These are phyloP conservation scores for Candida insectalens DNA, from an alignment of 805 yeast species.

Conservation along the genomic window DNA sequence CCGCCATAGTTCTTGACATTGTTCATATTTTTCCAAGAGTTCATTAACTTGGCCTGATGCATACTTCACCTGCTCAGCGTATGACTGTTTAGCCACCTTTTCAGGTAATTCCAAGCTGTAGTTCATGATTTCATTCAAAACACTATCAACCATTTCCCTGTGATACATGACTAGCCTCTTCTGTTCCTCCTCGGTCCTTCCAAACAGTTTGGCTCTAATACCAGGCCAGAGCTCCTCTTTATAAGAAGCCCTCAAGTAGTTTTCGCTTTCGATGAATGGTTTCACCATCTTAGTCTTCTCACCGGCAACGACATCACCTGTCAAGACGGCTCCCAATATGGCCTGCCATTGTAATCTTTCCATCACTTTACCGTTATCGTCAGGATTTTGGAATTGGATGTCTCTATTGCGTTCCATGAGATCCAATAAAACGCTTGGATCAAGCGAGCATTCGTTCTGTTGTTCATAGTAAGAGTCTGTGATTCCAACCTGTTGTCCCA, in stretches of 20 bases:
- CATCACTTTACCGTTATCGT: constrained; percentile 28
- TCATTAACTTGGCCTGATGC: constrained; percentile 44
- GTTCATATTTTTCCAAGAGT: constrained; percentile 51
- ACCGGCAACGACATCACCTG: constrained; percentile 88
- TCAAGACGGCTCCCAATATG: constrained; percentile 80
- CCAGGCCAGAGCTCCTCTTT: constrained; percentile 83
- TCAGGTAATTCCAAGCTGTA: constrained; percentile 46
- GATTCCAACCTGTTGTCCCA: constrained; percentile 25
- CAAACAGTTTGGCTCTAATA: constrained; percentile 69
- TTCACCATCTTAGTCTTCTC: constrained; percentile 73
- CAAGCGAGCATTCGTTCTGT: constrained; percentile 25
- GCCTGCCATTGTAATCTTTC: constrained; percentile 95
- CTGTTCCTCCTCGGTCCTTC: constrained; percentile 76
- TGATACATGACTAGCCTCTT: constrained; percentile 55
- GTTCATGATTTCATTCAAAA: constrained; percentile 57
- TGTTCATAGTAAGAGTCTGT: constrained; percentile 19
- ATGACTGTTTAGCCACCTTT: constrained; percentile 9
- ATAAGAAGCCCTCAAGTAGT: constrained; percentile 41
- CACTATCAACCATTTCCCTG: constrained; percentile 61
- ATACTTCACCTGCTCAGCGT: constrained; percentile 16
- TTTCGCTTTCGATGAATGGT: constrained; percentile 35
- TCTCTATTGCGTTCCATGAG: constrained; percentile 27
- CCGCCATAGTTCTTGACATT: constrained; percentile 70
- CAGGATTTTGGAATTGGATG: constrained; percentile 20
- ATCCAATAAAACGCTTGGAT: constrained; percentile 24